phyloP scores from a whole-genome alignment of 2,329 filamentous ascomycete genomes.

The Fusarium incarnatum region DNA sequence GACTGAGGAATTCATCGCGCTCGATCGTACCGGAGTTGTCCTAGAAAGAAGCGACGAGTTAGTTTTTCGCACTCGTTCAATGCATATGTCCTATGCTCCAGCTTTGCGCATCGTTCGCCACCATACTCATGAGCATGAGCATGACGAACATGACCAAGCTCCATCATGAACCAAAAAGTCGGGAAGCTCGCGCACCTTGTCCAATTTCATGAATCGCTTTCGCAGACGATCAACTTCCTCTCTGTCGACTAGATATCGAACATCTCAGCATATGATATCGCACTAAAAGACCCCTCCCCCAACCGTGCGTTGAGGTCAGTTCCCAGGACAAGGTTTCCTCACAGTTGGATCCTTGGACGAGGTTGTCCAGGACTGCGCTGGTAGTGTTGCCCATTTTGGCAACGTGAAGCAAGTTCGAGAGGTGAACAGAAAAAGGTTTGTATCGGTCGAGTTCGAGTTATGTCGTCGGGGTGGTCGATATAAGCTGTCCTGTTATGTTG shows the following conservation, averaged over 20 bases:
- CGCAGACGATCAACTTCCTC: conserved; percentile 96
- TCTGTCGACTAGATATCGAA: conserved; percentile 77
- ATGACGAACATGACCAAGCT: background rate
- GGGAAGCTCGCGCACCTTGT: conserved; percentile 75
- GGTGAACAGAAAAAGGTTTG: background rate
- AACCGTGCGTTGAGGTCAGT: conserved; percentile 14
- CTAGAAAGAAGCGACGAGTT: conserved; percentile 58
- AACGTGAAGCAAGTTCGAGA: conserved; percentile 11
- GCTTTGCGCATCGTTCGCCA: background rate
- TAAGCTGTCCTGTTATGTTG: conserved; percentile 16
- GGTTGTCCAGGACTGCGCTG: conserved; percentile 87
- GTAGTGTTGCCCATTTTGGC: conserved; percentile 74
- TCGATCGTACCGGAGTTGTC: conserved; percentile 99
- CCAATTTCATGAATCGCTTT: conserved; percentile 99
- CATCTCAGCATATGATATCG: conserved; percentile 31
- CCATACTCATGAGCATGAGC: background rate
- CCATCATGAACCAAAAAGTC: conserved; percentile 11
- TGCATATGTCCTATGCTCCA: background rate
- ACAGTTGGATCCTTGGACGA: conserved; percentile 98
- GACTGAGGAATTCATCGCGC: conserved; percentile 95
- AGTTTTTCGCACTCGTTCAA: background rate
- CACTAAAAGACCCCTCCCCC: conserved; percentile 7
- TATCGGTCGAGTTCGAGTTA: background rate
- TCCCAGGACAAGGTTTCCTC: conserved; percentile 45
- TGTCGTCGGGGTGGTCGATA: background rate